Conservation (phyloP, 345 rosid species). For the Boechera stricta region DNA sequence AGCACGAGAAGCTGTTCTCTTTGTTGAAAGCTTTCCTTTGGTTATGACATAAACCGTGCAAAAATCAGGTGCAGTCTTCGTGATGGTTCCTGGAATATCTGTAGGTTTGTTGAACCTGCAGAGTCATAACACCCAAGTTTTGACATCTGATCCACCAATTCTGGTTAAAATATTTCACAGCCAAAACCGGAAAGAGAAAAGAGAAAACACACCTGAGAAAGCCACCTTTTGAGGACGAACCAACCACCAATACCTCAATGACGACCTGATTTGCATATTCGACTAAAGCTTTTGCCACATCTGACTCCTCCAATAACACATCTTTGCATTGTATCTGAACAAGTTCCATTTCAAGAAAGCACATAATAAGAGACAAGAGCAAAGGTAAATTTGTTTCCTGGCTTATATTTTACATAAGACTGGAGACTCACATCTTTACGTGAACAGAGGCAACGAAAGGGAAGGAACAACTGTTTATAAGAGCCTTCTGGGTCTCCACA, state of each 20-base stretch:
- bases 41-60: conserved; percentile 70
- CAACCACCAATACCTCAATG: conserved; percentile 71
- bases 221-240: conserved; percentile 67
- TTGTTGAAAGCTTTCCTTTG: conserved; percentile 77
- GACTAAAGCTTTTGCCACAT: conserved; percentile 69
- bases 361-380: conserved; percentile 28
- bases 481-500: conserved; percentile 58
- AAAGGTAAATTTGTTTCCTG: background rate
- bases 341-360: conserved; percentile 11
- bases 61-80: conserved; percentile 84
- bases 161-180: background rate
- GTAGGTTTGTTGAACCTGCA: conserved; percentile 63
- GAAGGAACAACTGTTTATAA: conserved; percentile 76
- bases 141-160: conserved; percentile 16
- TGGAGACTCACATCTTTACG: conserved; percentile 74
- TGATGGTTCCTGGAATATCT: conserved; percentile 64
- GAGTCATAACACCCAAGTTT: conserved; percentile 21
- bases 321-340: conserved; percentile 82
- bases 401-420: background rate
- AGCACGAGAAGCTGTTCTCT: conserved; percentile 69
- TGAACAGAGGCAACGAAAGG: conserved; percentile 89
- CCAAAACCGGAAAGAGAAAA: conserved; percentile 6
- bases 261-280: conserved; percentile 60
- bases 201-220: conserved; percentile 68
- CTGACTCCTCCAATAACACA: conserved; percentile 75